These are phyloP conservation scores for Globisporangium rhizosaccharum DNA, from an alignment of 352 stramenopile genomes.

Conservation along the genomic window DNA sequence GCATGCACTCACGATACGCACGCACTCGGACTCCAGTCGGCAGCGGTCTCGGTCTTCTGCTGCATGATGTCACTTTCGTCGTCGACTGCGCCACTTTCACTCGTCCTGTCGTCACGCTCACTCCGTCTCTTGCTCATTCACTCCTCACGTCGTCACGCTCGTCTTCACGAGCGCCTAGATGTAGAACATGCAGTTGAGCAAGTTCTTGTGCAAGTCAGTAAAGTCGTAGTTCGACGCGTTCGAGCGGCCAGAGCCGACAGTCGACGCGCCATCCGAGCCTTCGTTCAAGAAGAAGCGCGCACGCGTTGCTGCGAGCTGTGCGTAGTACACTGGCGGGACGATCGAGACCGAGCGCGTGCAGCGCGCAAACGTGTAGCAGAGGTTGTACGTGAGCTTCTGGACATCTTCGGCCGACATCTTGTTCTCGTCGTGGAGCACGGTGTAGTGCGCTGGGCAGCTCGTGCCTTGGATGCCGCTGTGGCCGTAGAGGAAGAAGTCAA, in stretches of 20 bases:
- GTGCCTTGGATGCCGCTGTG: conserved; percentile 68
- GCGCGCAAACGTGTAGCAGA: conserved; percentile 65
- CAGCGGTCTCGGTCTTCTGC: too few species aligned
- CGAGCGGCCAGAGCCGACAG: conserved; percentile 11
- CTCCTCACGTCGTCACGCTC: not conserved
- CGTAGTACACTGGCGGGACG: conserved; percentile 65
- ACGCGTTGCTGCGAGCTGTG: conserved; percentile 53
- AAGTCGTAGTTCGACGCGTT: conserved; percentile 18
- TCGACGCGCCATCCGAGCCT: conserved; percentile 17
- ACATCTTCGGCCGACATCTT: conserved; percentile 30
- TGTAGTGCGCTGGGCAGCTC: conserved; percentile 58
- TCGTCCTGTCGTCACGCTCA: not conserved
- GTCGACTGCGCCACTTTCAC: not conserved
- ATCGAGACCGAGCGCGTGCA: conserved; percentile 71
- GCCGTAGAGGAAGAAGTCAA: conserved; percentile 70
- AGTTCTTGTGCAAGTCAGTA: conserved; percentile 14
- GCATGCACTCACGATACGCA: not conserved
- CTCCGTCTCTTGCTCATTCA: not conserved
- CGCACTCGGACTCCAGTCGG: not conserved
- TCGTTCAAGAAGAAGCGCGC: conserved; percentile 53
- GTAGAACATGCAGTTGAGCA: conserved; percentile 16
- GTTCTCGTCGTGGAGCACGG: conserved; percentile 61
- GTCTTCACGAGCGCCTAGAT: not conserved
- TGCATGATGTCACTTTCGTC: too few species aligned
- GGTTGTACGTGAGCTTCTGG: conserved; percentile 35